phyloP scores from a whole-genome alignment of 2,329 filamentous ascomycete species.

The Pseudonectria buxi region DNA sequence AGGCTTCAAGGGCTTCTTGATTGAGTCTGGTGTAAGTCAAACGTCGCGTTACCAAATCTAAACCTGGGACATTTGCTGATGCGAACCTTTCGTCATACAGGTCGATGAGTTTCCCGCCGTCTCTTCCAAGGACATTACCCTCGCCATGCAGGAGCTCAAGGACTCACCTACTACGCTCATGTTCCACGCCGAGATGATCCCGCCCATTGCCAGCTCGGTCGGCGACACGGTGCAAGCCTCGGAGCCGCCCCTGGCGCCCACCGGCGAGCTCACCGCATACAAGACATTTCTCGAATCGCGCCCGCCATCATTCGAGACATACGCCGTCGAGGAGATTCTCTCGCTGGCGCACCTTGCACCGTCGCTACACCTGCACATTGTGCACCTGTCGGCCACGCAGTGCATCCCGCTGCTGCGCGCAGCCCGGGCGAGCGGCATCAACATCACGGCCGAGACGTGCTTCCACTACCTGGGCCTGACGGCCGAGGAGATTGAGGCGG shows the following conservation, averaged over 20 bases:
- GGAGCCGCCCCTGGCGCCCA: conserved; percentile 60
- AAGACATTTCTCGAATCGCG: conserved; percentile 87
- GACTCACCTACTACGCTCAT: conserved; percentile 84
- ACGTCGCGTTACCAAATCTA: neutral
- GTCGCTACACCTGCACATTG: conserved; percentile 80
- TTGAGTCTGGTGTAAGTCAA: conserved; percentile 82
- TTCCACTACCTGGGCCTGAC: conserved; percentile 89
- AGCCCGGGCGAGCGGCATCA: conserved; percentile 66
- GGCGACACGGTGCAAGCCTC: conserved; percentile 69
- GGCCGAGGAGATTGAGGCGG: conserved; percentile 72
- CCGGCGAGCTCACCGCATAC: conserved; percentile 70
- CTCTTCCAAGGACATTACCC: conserved; percentile 67
- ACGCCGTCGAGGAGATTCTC: conserved; percentile 80
- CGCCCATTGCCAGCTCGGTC: conserved; percentile 73
- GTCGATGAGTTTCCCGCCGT: conserved; percentile 95
- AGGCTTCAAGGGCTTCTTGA: conserved; percentile 96
- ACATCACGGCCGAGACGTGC: conserved; percentile 90
- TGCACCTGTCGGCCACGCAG: conserved; percentile 84
- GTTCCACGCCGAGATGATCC: conserved; percentile 99
- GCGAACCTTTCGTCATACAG: conserved; percentile 40
- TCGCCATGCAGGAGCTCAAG: conserved; percentile 74
- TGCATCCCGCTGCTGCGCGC: conserved; percentile 74
- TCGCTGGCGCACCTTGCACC: conserved; percentile 75
- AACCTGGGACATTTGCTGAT: conserved; percentile 9
- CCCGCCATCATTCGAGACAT: conserved; percentile 83